These are phyloP conservation scores for Verruconis gallopava DNA, from an alignment of 2,329 filamentous ascomycete species.

Conservation along the genomic window DNA sequence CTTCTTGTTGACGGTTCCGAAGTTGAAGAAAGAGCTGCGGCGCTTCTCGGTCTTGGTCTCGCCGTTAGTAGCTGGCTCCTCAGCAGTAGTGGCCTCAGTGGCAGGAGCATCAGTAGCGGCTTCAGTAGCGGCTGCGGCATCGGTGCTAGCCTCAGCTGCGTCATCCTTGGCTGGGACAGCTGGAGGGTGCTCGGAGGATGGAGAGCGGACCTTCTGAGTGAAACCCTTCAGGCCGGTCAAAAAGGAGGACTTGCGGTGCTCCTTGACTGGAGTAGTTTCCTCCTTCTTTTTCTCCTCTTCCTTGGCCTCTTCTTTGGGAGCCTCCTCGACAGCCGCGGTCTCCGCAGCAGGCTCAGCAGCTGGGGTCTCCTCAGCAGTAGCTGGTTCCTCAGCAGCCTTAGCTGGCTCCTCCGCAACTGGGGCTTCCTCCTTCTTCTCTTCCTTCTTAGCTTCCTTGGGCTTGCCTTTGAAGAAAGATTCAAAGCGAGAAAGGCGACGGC, in stretches of 20 bases:
- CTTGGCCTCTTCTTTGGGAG: not conserved
- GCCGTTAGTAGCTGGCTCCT: conserved; percentile 3
- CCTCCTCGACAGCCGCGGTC: not conserved
- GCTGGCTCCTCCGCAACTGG: conserved; percentile 8
- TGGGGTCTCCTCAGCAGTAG: conserved; percentile 4
- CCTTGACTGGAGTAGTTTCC: conserved; percentile 5
- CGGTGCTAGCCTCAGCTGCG: conserved; percentile 25
- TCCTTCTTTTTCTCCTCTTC: not conserved
- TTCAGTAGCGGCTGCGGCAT: conserved; percentile 22
- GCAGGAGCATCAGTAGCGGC: conserved; percentile 14
- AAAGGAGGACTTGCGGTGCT: conserved; percentile 8
- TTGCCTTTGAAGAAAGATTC: conserved; percentile 32
- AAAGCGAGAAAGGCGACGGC: conserved; percentile 39
- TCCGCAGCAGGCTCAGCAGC: conserved; percentile 8
- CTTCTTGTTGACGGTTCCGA: conserved; percentile 7
- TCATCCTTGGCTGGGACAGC: conserved; percentile 24
- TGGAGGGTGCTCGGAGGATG: conserved; percentile 13
- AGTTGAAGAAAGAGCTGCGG: conserved; percentile 12
- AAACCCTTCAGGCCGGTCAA: conserved; percentile 4
- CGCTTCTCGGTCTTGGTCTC: conserved; percentile 10
- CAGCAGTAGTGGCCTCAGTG: conserved; percentile 1
- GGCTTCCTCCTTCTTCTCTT: conserved; percentile 21
- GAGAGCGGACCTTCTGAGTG: conserved; percentile 9
- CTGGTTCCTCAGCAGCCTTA: conserved; percentile 4
- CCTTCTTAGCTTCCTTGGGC: conserved; percentile 33